Percentiles rank a stretch among this genome's conserved stretches.
Conservation (phyloP, 345 rosid species). For the Arabidopsis thaliana region DNA sequence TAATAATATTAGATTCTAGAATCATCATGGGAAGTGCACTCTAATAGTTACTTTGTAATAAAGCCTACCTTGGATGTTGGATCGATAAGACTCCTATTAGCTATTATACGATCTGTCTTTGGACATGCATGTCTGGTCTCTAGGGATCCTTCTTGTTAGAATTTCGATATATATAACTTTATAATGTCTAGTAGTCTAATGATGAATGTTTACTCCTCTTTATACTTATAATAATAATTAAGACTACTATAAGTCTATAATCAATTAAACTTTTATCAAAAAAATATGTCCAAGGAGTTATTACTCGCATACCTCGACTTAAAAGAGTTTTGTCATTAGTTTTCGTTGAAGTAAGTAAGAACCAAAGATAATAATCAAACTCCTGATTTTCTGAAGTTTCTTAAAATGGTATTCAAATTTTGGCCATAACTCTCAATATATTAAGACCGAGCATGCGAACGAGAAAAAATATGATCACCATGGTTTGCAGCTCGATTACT, state of each 20-base stretch:
- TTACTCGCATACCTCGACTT: background rate
- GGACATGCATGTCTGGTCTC: conserved; percentile 50
- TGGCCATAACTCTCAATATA: background rate
- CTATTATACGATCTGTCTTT: conserved; percentile 44
- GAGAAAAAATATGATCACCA: background rate
- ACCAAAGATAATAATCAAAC: background rate
- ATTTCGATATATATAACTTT: conserved; percentile 30
- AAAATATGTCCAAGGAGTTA: background rate
- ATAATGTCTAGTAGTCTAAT: conserved; percentile 40
- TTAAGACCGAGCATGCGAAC: background rate
- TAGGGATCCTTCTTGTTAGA: conserved; percentile 45
- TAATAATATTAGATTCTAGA: conserved; percentile 26
- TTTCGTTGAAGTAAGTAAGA: background rate
- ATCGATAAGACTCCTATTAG: conserved; percentile 41
- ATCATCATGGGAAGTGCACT: conserved; percentile 34
- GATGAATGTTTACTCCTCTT: conserved; percentile 42
- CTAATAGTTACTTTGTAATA: conserved; percentile 29
- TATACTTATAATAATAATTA: conserved; percentile 18
- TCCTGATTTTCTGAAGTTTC: background rate
- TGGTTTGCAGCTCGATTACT: background rate
- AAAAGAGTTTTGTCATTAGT: background rate
- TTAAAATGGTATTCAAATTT: background rate
- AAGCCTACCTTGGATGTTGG: conserved; percentile 46
- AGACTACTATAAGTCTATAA: background rate
- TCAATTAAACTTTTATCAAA: background rate